Evolutionary conservation across 805 yeast genomes (phyloP), one percentile per base, ranked within the genome.

Genomic region (Saturnispora gosingensis): DNA sequence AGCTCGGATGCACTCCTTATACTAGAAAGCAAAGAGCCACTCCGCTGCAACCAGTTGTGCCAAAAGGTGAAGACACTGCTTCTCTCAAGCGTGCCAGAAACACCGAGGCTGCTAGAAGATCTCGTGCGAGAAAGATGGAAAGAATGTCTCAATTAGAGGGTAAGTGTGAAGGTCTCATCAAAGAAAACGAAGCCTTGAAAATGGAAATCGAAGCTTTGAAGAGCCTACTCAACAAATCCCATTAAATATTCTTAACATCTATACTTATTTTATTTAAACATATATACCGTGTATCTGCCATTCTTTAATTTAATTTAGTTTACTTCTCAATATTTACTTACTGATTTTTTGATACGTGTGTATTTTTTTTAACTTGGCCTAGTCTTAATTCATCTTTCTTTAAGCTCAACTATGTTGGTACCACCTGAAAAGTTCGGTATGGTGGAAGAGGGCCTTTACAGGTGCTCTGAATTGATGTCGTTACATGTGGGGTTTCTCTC

Each of bases 61-160:
- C 78, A 32, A 78, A 76, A 44, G 66, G 72, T 25, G 69, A 66
- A 46, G 96, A 89, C 67, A 79, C 83, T n/a, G 77, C 76, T 52
- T 79, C 88, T 45, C 67, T 85, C 61, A 91, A 91, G 73, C 83
- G 98, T 66, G 98, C 98, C 8, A 83, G 91, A 69, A 91, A 93
- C 77, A 91, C 91, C n/a, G 96, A 89, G 66, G 97, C 98, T 59
- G 97, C 97, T 7, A 82, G 97, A 68, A 80, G 97, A 64, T 88
- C 96, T 27, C 77, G 97, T 63, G 97, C 97, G 24, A 81, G 96
- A 67, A 88, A 90, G 69, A 82, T 85, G 82, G 86, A 86, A 67
- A 80, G 95, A 67, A 85, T 90, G 88, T 61, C 69, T 54, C 91
- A 87, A 66, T 73, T 90, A 65, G 97, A 90, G 69, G 79, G 69